Evolutionary conservation across 495 filamentous ascomycete species (phyloP).

Genomic region (Lasiosphaeria miniovina): DNA sequence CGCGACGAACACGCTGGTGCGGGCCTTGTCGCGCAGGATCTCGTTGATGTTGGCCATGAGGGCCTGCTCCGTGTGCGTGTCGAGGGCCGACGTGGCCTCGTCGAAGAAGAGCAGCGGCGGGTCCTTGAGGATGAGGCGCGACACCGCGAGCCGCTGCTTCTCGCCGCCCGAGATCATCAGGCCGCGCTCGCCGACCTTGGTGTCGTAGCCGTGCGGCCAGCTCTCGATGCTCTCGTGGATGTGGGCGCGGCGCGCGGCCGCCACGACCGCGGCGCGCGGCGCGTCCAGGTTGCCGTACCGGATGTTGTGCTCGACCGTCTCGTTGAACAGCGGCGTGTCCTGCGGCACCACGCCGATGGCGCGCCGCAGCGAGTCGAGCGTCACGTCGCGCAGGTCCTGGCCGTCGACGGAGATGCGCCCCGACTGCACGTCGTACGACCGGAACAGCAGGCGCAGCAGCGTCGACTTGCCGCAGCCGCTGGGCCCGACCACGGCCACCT

Average conservation of each 20-base stretch:
- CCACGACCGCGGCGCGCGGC: slow-evolving; percentile 64
- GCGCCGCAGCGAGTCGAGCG: slow-evolving; percentile 74
- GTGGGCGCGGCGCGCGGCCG: slow-evolving; percentile 74
- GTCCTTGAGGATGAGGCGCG: slow-evolving; percentile 84
- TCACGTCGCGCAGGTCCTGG: slow-evolving; percentile 85
- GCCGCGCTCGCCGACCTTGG: slow-evolving; percentile 90
- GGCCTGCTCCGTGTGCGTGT: slow-evolving; percentile 92
- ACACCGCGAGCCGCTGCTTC: slow-evolving; percentile 90
- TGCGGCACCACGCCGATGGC: slow-evolving; percentile 95
- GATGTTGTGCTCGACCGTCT: slow-evolving; percentile 93
- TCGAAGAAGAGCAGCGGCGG: slow-evolving; percentile 94
- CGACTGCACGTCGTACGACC: slow-evolving; percentile 86
- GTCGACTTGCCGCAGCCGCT: slow-evolving; percentile 97
- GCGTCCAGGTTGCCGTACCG: slow-evolving; percentile 88
- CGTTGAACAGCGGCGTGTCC: slow-evolving; percentile 95
- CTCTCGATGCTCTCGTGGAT: slow-evolving; percentile 77
- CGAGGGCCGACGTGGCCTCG: slow-evolving; percentile 92
- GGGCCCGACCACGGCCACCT: slow-evolving; percentile 92
- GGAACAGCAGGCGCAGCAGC: slow-evolving; percentile 83
- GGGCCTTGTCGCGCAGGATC: slow-evolving; percentile 81
- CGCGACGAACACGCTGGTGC: slow-evolving; percentile 92
- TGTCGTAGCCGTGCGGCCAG: slow-evolving; percentile 83
- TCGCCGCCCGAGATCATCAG: slow-evolving; percentile 99
- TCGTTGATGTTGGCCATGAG: slow-evolving; percentile 91
- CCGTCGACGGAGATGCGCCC: slow-evolving; percentile 90